Evolutionary conservation across 352 stramenopile genomes (phyloP).

Genomic region (Phytopythium sindhum): DNA sequence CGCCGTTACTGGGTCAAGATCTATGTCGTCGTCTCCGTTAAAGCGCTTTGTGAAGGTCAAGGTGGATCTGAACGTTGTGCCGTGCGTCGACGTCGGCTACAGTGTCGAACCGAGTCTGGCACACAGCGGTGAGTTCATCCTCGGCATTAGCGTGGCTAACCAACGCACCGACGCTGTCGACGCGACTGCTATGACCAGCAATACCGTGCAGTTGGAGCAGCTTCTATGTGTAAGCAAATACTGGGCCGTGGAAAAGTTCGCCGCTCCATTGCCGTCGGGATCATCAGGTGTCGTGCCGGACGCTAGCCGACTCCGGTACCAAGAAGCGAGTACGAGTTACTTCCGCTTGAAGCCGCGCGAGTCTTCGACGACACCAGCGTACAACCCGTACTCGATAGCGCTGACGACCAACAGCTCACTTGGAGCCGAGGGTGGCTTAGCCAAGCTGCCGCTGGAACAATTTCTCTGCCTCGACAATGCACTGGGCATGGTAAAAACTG

Average conservation of each 20-base stretch:
- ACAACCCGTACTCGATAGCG: conserved; percentile 19
- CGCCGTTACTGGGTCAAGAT: conserved; percentile 7
- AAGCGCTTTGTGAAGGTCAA: conserved; percentile 50
- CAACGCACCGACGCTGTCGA: conserved; percentile 31
- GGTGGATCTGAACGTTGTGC: conserved; percentile 54
- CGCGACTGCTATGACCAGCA: conserved; percentile 13
- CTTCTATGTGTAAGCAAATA: conserved; percentile 56
- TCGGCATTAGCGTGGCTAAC: conserved; percentile 69
- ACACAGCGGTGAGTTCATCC: conserved; percentile 62
- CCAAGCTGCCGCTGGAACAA: conserved; percentile 49
- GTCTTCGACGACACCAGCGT: neutral
- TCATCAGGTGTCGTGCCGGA: conserved; percentile 17
- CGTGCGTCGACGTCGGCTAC: conserved; percentile 62
- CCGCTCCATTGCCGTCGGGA: conserved; percentile 3
- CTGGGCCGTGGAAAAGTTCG: conserved; percentile 58
- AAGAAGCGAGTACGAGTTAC: conserved; percentile 76
- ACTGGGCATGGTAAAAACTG: conserved; percentile 19
- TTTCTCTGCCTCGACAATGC: conserved; percentile 80
- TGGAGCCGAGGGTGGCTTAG: conserved; percentile 13
- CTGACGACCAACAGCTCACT: conserved; percentile 10
- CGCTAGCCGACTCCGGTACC: conserved; percentile 45
- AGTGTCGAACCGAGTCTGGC: conserved; percentile 66
- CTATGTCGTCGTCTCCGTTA: conserved; percentile 11
- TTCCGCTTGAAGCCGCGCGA: conserved; percentile 51
- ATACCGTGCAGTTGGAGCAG: conserved; percentile 46